Base-by-base conservation (phyloP, 2,329 filamentous ascomycete genomes). In the Hymenoscyphus infarciens region DNA sequence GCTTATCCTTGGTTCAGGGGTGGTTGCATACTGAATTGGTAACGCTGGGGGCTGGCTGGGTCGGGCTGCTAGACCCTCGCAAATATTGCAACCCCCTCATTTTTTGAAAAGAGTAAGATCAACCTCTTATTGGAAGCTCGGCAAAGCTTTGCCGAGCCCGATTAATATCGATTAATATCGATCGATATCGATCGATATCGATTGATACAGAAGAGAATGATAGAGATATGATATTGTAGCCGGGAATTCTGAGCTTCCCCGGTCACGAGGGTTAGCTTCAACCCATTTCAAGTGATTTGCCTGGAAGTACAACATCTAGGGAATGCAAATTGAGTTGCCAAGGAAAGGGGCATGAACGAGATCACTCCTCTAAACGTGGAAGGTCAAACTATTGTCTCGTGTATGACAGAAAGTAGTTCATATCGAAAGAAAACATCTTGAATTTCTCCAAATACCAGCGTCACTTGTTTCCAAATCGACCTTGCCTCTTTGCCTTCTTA, bases 401-500 rank as follows among this genome's bases (percentile, higher is more conserved):
- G 4, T 13, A 27, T 25, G 45, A 52, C 45, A 25, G 22, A 22
- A 52, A 52, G 45, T 22, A 52, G 19, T 25, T 22, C 25, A 52
- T 25, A 27, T 11, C 4, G n/a, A 22, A 49, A 22, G 19, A 25
- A 52, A 52, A 52, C 19, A 52, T 15, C 45, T 52, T 11, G 11
- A 22, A 57, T 11, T 29, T n/a, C 35, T 15, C 25, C 25, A 39
- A n/a, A 22, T n/a, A 10, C 11, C n/a, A 42, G 49, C 25, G n/a
- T 53, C 45, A 25, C 19, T 52, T 25, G 25, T 38, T 22, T 52
- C 19, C n/a, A 52, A 52, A 22, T 22, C 19, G 22, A 22, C 45
- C 19, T 52, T 22, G n/a, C 22, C 22, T 52, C 45, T 59, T 59
- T 29, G 15, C 57, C 42, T 42, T 61, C 52, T 56, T 61, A 56